Evolutionary conservation across 805 yeast genomes (phyloP), one percentile per base, ranked within the genome.

Genomic region (Sugiyamaella qingdaonensis): DNA sequence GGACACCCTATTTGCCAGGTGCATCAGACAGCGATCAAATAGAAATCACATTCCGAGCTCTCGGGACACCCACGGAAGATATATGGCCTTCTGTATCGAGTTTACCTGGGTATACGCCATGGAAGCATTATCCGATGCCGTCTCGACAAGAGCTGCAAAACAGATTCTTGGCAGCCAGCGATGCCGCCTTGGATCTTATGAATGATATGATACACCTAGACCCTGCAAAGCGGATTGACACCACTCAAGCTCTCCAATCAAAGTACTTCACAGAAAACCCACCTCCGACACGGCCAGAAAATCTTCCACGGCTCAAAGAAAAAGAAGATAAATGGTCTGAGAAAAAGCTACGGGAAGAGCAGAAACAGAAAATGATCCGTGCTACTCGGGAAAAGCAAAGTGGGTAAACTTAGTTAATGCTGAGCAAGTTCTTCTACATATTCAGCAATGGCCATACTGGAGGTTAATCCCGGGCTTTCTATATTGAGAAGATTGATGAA

Each of bases 1-100:
- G 99, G 64, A 88, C 88, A 2, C 99, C 99, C 1, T 94, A 94
- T 68, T 70, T 95, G 44, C 96, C 99, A 0, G 99, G 98, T 0
- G 82, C 81, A 61, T 89, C 87, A 59, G 99, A 94, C 67, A 68
- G 81, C 1, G 96, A 91, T 64, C 99, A 94, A 67, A 70, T 91
- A 37, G 95, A 86, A 47, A 86, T 90, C n/a, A 94, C 98, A 0
- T 92, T 94, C 67, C 82, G 88, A 64, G 99, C 98, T 0, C 71
- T 92, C 54, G 99, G 99, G 0, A 91, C 99, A 0, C 99, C 99
- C 3, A 87, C 95, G 0, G 97, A 91, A 59, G 82, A 78, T 32
- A 82, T 75, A 1, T 94, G 99, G 99, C 95, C 96, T 0, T 87
- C 89, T 46, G 95, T 92, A 1, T 79, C 91, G 1, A 75, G 79